Base-by-base conservation (phyloP, 805 yeast species). In the Barnettozyma botsteinii region DNA sequence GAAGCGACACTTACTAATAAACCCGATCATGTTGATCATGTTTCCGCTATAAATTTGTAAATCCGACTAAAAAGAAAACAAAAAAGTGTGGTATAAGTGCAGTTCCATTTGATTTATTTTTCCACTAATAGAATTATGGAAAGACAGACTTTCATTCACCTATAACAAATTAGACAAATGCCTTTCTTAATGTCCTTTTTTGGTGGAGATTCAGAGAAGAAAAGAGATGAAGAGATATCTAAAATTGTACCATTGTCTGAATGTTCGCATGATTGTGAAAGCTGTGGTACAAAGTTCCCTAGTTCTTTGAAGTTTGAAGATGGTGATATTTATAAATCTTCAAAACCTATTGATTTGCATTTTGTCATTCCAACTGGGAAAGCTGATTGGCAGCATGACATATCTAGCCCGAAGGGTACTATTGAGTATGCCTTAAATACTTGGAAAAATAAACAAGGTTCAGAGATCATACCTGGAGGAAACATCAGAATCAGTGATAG, bases 291-390 rank as follows among this genome's bases (percentile, higher is more conserved):
- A n/a, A 65, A 61, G 33, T 81, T 63, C 52, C 86, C 87, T 1
- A 47, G 61, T 11, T 65, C 75, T 2, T 55, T 78, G 38, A 70
- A 69, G 35, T 53, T 80, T 17, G 71, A 69, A 5, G 43, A 49
- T 6, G 46, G 33, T 14, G 57, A 55, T 33, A 50, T 56, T 20
- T 87, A 84, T 76, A 80, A 82, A 43, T 70, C 89, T 6, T 79
- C 95, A 0, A 73, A 72, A 46, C 79, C 84, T 1, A 78, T 77
- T 32, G 81, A 79, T 3, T 55, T 82, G 19, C 97, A 89, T 50
- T 65, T 87, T 18, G 62, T 91, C 25, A 79, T 89, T 0, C 83
- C 96, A 2, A 88, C 97, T 0, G 94, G 93, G 10, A 79, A 79
- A 49, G 57, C 74, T 0, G 95, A 91, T 60, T 91, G 98, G 98